Conservation (phyloP, 768 basidiomycete species). For the Crucibulum laeve region DNA sequence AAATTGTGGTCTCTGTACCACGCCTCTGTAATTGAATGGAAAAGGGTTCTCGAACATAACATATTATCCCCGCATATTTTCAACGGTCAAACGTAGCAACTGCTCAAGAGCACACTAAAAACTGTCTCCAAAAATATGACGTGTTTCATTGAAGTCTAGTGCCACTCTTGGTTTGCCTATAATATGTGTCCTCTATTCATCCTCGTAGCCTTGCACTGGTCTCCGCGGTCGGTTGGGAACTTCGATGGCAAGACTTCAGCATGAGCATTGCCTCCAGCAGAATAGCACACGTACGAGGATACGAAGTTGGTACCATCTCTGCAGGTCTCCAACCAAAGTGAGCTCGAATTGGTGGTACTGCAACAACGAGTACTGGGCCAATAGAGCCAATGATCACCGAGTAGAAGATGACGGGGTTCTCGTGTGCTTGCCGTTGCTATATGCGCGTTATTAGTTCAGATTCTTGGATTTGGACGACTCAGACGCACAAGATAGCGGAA, state of each 20-base stretch:
- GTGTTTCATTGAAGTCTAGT: background rate
- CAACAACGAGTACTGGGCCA: conserved; percentile 71
- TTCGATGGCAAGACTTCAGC: conserved; percentile 17
- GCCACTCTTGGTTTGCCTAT: background rate
- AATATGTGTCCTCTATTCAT: conserved; percentile 25
- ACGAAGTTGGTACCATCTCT: conserved; percentile 70
- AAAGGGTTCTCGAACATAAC: too few species aligned
- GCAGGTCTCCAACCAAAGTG: conserved; percentile 68
- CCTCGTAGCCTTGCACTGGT: conserved; percentile 73
- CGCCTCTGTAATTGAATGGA: too few species aligned
- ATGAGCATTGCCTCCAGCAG: conserved; percentile 1
- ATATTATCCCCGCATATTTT: too few species aligned
- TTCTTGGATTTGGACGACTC: background rate
- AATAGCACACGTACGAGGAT: conserved; percentile 57
- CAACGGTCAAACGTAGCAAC: too few species aligned
- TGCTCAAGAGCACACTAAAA: too few species aligned
- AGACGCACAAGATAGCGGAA: conserved; percentile 43
- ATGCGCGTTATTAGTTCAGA: conserved; percentile 9
- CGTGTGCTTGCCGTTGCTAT: conserved; percentile 89
- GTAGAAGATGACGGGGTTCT: conserved; percentile 88
- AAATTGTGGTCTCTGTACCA: too few species aligned
- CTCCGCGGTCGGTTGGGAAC: conserved; percentile 71
- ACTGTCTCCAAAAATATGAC: too few species aligned
- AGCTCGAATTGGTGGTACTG: conserved; percentile 76
- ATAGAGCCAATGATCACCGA: conserved; percentile 70